These are phyloP conservation scores for Agarophyton chilense DNA, from an alignment of 23 red algal species.

Conservation along the genomic window DNA sequence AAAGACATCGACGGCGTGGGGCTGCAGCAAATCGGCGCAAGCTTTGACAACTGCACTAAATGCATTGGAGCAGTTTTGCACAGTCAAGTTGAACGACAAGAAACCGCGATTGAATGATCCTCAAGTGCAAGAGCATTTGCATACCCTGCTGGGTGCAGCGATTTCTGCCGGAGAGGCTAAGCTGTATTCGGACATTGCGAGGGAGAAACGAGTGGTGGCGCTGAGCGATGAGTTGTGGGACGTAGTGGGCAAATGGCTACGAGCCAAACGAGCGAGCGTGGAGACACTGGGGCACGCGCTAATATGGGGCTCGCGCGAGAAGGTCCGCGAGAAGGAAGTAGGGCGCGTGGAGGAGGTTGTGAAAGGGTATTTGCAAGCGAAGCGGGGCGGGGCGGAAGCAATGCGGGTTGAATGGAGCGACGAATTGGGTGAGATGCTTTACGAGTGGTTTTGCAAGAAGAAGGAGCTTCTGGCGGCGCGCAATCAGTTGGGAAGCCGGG, in stretches of 20 bases:
- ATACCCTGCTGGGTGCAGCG: slow-evolving; percentile 32
- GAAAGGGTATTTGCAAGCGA: slow-evolving; percentile 7
- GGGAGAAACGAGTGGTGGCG: slow-evolving; percentile 32
- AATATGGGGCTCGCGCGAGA: slow-evolving; percentile 48
- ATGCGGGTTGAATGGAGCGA: slow-evolving; percentile 34
- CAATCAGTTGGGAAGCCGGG: slow-evolving; percentile 42
- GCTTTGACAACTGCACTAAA: not conserved
- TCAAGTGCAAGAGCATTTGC: slow-evolving; percentile 40
- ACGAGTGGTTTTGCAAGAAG: slow-evolving; percentile 55
- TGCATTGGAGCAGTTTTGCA: slow-evolving; percentile 38
- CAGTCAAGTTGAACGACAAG: slow-evolving; percentile 44
- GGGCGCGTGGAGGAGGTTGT: slow-evolving; percentile 21
- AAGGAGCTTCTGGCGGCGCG: slow-evolving; percentile 50
- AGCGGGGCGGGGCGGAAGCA: slow-evolving; percentile 25
- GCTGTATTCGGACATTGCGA: slow-evolving; percentile 46
- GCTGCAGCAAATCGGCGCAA: slow-evolving; percentile 10
- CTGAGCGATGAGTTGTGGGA: slow-evolving; percentile 47
- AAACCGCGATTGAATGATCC: slow-evolving; percentile 58
- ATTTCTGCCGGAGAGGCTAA: slow-evolving; percentile 40
- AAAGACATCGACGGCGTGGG: not conserved
- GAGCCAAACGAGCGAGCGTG: slow-evolving; percentile 41
- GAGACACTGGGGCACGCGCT: slow-evolving; percentile 64
- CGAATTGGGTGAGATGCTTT: slow-evolving; percentile 40
- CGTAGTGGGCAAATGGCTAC: slow-evolving; percentile 12
- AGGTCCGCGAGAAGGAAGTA: slow-evolving; percentile 16